Evolutionary conservation across 495 filamentous ascomycete species (phyloP).

Genomic region (Tuber calosporum): DNA sequence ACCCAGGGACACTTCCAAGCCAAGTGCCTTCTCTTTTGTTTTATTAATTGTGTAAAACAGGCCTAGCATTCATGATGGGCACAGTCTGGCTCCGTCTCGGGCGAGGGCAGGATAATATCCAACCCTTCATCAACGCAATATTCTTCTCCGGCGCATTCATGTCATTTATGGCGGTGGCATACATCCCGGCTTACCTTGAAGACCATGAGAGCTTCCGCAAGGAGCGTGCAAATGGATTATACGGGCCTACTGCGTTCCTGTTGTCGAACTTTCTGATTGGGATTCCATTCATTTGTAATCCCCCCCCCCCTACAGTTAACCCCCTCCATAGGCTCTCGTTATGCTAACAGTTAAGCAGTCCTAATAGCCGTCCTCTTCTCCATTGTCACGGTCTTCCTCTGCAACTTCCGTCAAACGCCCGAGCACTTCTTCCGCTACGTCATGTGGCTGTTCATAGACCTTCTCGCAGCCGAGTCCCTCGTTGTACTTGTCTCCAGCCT

Average conservation of each 20-base stretch:
- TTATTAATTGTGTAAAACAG: constrained; percentile 21
- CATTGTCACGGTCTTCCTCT: constrained; percentile 68
- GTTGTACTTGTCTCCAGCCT: constrained; percentile 67
- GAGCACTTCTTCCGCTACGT: constrained; percentile 68
- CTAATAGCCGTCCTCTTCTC: constrained; percentile 67
- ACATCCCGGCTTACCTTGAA: constrained; percentile 74
- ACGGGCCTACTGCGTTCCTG: constrained; percentile 63
- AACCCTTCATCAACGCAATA: constrained; percentile 73
- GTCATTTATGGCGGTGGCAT: constrained; percentile 86
- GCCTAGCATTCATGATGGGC: constrained; percentile 77
- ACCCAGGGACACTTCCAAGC: neutral
- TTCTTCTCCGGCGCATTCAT: constrained; percentile 80
- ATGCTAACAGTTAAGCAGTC: constrained; percentile 42
- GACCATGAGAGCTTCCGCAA: constrained; percentile 66
- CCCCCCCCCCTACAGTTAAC: neutral
- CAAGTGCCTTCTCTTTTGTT: neutral
- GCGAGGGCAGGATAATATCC: constrained; percentile 59
- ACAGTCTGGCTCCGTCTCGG: constrained; percentile 71
- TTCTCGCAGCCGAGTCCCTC: constrained; percentile 70
- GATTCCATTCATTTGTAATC: constrained; percentile 59
- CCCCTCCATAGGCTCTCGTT: constrained; percentile 30
- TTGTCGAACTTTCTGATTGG: constrained; percentile 75
- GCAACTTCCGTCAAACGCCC: constrained; percentile 61
- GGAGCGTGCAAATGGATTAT: constrained; percentile 74
- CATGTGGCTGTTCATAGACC: constrained; percentile 79